phyloP scores from a whole-genome alignment of 768 basidiomycete genomes.

The Naematelia aurantialba region DNA sequence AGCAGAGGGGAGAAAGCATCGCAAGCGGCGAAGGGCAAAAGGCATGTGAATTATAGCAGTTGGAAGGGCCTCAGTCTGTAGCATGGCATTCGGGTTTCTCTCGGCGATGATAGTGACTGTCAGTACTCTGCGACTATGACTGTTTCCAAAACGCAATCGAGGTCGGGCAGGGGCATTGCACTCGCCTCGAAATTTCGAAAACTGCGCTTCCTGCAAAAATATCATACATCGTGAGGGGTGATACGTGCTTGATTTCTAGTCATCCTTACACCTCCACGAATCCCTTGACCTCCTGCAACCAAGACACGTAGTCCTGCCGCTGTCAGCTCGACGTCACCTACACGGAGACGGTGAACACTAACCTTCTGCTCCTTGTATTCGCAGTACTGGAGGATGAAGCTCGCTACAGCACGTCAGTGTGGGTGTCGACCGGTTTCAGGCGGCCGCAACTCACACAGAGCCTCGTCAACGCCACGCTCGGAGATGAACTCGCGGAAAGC shows the following conservation, averaged over 20 bases:
- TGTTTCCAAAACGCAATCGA: too few relatives aligned
- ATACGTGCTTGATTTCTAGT: neutral
- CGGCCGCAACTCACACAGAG: conserved; percentile 50
- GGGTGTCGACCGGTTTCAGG: too few relatives aligned
- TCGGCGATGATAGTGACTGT: too few relatives aligned
- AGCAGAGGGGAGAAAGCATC: too few relatives aligned
- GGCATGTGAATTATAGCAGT: too few relatives aligned
- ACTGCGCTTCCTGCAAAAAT: too few relatives aligned
- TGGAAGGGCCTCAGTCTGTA: too few relatives aligned
- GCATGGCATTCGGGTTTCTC: too few relatives aligned
- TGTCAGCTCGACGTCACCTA: conserved; percentile 9
- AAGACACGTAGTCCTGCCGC: conserved; percentile 79
- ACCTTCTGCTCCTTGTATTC: conserved; percentile 93
- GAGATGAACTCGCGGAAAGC: conserved; percentile 84
- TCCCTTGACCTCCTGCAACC: conserved; percentile 75
- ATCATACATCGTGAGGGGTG: conserved; percentile 4
- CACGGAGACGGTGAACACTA: conserved; percentile 34
- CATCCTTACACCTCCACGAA: conserved; percentile 62
- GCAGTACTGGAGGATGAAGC: conserved; percentile 83
- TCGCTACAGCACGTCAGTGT: conserved; percentile 54
- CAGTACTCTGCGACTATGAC: too few relatives aligned
- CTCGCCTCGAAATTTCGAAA: too few relatives aligned
- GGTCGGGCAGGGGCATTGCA: too few relatives aligned
- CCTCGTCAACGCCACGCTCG: conserved; percentile 83
- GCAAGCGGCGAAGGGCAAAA: too few relatives aligned